Conservation (phyloP, 2,329 filamentous ascomycete species). For the Rutstroemia sp. region DNA sequence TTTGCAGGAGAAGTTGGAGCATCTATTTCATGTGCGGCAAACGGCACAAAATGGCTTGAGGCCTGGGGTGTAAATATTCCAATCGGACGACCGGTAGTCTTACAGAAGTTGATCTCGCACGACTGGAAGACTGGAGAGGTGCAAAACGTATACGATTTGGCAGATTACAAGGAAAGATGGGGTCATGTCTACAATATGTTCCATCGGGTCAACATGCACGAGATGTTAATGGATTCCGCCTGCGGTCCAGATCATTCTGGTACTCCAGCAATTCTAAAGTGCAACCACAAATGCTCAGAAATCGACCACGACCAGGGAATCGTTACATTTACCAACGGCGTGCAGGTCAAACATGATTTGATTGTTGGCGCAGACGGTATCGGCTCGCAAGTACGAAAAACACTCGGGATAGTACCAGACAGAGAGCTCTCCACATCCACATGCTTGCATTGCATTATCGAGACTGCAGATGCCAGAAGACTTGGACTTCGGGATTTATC, state of each 20-base stretch:
- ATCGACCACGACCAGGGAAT: conserved; percentile 43
- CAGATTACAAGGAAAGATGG: conserved; percentile 59
- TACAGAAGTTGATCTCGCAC: conserved; percentile 59
- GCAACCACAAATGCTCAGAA: conserved; percentile 38
- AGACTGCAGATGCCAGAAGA: conserved; percentile 21
- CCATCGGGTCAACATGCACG: conserved; percentile 61
- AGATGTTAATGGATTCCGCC: conserved; percentile 56
- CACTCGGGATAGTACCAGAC: conserved; percentile 43
- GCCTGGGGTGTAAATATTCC: conserved; percentile 59
- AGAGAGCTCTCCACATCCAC: conserved; percentile 31
- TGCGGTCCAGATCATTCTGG: conserved; percentile 48
- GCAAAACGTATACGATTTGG: conserved; percentile 54
- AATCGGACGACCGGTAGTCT: conserved; percentile 57
- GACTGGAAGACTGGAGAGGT: conserved; percentile 65
- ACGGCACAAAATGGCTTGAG: conserved; percentile 62
- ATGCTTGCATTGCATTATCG: conserved; percentile 32
- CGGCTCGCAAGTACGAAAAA: conserved; percentile 54
- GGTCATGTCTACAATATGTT: conserved; percentile 55
- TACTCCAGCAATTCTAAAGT: conserved; percentile 41
- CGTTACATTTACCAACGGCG: conserved; percentile 34
- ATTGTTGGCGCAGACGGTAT: conserved; percentile 47
- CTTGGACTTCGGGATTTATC: conserved; percentile 21
- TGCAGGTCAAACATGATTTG: conserved; percentile 29
- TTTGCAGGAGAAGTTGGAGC: conserved; percentile 62
- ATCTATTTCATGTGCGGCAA: conserved; percentile 60